A percentile compares a stretch with the other conserved stretches of the same genome.
phyloP scores from a whole-genome alignment of 2,329 filamentous ascomycete genomes.

The Talaromyces sp. region DNA sequence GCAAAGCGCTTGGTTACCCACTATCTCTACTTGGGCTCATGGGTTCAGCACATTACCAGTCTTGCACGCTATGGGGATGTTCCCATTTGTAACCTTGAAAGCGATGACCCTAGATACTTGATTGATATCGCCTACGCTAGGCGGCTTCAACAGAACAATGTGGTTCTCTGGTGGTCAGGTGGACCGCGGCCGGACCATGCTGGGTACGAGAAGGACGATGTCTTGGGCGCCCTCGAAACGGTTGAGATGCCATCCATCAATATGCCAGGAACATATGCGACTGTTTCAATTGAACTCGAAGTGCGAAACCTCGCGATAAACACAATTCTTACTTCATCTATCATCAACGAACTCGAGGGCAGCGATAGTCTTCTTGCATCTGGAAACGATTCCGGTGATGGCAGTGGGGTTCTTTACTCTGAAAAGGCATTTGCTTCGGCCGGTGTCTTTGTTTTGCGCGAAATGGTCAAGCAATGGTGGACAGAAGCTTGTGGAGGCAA shows the following conservation, averaged over 20 bases:
- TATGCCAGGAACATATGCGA: constrained; percentile 87
- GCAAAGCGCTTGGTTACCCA: constrained; percentile 81
- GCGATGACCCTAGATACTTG: constrained; percentile 86
- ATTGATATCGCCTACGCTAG: constrained; percentile 95
- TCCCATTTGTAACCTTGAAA: constrained; percentile 90
- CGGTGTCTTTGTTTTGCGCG: constrained; percentile 81
- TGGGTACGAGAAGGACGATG: constrained; percentile 89
- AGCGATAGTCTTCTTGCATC: constrained; percentile 83
- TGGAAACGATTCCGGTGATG: constrained; percentile 57
- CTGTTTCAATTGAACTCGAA: constrained; percentile 92
- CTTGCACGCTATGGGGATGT: constrained; percentile 90
- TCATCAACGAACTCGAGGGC: constrained; percentile 94
- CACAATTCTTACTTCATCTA: constrained; percentile 90
- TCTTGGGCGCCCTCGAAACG: constrained; percentile 73
- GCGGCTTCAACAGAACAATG: constrained; percentile 80
- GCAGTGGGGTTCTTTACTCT: constrained; percentile 67
- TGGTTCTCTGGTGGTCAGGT: constrained; percentile 95
- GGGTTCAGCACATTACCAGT: constrained; percentile 82
- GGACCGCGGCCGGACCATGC: constrained; percentile 87
- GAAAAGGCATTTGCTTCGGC: constrained; percentile 92
- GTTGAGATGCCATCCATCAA: constrained; percentile 92
- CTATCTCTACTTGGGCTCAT: constrained; percentile 87
- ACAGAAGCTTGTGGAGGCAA: constrained; percentile 84
- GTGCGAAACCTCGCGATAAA: constrained; percentile 95
- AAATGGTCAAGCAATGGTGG: constrained; percentile 99